These are phyloP conservation scores for Blastobotrys capitulatus DNA, from an alignment of 1,139 yeast species.

Conservation along the genomic window DNA sequence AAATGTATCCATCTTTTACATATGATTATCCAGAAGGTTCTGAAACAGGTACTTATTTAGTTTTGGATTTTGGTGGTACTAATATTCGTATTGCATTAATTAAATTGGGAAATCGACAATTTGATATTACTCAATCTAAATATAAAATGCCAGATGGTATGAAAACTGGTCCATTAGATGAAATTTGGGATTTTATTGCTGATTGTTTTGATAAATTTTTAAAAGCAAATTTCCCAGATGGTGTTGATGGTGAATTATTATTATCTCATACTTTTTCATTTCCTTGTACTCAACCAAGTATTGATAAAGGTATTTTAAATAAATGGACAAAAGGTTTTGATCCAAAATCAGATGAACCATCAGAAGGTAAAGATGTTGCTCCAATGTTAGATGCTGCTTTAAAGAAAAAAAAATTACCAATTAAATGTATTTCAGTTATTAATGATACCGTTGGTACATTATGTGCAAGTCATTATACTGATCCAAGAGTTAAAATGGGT, in stretches of 20 bases:
- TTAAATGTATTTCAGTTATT: constrained; percentile 83
- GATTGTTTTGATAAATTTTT: constrained; percentile 60
- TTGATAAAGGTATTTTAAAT: constrained; percentile 82
- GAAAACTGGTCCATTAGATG: constrained; percentile 72
- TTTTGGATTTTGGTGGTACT: constrained; percentile 95
- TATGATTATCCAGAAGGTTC: constrained; percentile 87
- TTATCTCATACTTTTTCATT: constrained; percentile 94
- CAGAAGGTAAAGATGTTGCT: constrained; percentile 91
- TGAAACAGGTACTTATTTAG: constrained; percentile 84
- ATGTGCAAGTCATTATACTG: constrained; percentile 92
- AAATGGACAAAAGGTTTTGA: constrained; percentile 99
- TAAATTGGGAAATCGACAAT: constrained; percentile 67
- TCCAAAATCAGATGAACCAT: constrained; percentile 77
- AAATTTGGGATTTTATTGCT: constrained; percentile 83
- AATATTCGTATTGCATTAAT: constrained; percentile 87
- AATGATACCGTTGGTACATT: constrained; percentile 97
- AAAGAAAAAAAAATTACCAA: constrained; percentile 59
- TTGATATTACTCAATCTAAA: constrained; percentile 79
- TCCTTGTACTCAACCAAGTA: constrained; percentile 81
- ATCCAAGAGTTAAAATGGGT: constrained; percentile 87
- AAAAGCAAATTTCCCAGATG: constrained; percentile 56
- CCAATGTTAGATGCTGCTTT: constrained; percentile 82
- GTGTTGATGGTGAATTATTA: constrained; percentile 42
- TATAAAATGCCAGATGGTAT: constrained; percentile 63
- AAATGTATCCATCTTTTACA: constrained; percentile 98